Evolutionary conservation across 177 flowering plant species (phyloP).

Genomic region (Vitis hybrid): DNA sequence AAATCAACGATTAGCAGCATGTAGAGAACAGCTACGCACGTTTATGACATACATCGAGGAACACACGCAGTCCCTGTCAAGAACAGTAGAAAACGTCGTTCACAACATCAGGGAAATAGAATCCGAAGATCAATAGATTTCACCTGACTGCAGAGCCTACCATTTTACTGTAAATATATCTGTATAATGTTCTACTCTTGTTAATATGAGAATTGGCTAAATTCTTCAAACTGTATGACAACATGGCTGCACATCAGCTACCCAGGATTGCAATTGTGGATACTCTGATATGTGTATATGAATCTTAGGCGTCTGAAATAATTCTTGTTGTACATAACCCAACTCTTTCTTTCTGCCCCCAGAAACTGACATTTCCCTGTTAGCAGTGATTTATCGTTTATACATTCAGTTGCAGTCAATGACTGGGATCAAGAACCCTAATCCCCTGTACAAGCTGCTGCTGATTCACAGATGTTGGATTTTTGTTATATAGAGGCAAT

Average conservation of each 20-base stretch:
- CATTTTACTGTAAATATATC: neutral
- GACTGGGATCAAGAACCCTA: too few species aligned
- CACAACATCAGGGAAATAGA: conserved; percentile 16
- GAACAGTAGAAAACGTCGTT: conserved; percentile 8
- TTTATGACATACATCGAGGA: conserved; percentile 17
- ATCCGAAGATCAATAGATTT: conserved; percentile 4
- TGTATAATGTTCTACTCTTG: neutral
- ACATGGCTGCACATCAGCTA: neutral
- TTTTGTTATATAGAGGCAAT: too few species aligned
- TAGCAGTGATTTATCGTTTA: too few species aligned
- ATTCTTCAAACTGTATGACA: neutral
- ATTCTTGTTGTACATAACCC: neutral
- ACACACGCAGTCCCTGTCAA: conserved; percentile 7
- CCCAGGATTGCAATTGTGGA: neutral
- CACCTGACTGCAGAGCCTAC: neutral
- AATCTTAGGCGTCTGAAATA: neutral
- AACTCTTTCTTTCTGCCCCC: neutral
- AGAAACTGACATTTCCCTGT: too few species aligned
- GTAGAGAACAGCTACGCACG: conserved; percentile 15
- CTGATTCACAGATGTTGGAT: too few species aligned
- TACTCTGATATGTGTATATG: neutral
- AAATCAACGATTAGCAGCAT: conserved; percentile 14
- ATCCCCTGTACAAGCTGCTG: too few species aligned
- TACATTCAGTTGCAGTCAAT: too few species aligned
- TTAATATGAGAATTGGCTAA: neutral